phyloP scores from a whole-genome alignment of 202 grass and related monocot genomes.

The Thinopyrum obtusiflorum region DNA sequence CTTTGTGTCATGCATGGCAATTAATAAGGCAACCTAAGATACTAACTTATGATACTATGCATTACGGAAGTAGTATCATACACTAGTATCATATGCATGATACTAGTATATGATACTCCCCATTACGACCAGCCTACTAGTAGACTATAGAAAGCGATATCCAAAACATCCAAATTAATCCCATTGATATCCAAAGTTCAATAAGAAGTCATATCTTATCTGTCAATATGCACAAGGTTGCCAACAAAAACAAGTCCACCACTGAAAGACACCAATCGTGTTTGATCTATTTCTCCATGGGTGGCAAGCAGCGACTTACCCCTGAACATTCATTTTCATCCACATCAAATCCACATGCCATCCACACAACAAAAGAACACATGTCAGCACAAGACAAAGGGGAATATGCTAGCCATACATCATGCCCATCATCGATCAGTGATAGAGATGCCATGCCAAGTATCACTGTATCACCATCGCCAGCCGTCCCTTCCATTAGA shows the following conservation, averaged over 20 bases:
- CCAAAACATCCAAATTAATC: no score
- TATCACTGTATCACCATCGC: background rate
- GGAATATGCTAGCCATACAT: background rate
- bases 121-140: no score
- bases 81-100: no score
- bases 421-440: background rate
- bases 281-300: background rate
- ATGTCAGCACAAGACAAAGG: background rate
- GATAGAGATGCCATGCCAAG: background rate
- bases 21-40: no score
- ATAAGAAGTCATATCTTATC: no score
- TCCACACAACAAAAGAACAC: background rate
- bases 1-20: no score
- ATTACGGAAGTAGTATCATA: no score
- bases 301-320: background rate
- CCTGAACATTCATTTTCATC: no score
- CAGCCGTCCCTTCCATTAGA: slow-evolving; percentile 17
- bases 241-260: background rate
- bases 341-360: slow-evolving; percentile 4
- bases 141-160: background rate
- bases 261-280: background rate
- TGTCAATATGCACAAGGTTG: no score
- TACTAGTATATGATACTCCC: no score
- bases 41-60: no score
- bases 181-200: no score